These are phyloP conservation scores for Marchantia polymorpha DNA, from an alignment of 225 moss, liverwort and hornwort species.

Conservation along the genomic window DNA sequence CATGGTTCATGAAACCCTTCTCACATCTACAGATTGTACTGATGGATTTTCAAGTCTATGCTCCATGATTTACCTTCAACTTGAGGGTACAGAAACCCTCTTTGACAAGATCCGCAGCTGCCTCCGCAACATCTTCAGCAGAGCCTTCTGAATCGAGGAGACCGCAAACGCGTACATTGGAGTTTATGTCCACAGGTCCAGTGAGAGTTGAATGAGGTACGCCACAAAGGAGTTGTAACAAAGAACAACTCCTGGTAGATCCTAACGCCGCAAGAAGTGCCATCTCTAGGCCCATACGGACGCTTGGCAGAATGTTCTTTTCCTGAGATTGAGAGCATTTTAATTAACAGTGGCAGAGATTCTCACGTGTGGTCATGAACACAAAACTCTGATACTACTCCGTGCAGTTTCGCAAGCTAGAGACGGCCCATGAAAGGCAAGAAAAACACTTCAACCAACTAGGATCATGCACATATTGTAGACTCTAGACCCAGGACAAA, in stretches of 20 bases:
- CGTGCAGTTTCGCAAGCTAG: not conserved
- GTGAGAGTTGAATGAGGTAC: conserved; percentile 14
- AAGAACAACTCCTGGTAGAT: conserved; percentile 50
- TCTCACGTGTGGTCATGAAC: not conserved
- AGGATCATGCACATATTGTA: no score
- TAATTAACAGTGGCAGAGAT: not conserved
- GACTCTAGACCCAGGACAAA: no score
- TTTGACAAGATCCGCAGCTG: conserved; percentile 61
- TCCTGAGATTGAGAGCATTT: conserved; percentile 38
- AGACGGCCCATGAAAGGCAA: not conserved
- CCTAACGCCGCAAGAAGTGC: conserved; percentile 74
- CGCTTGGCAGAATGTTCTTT: conserved; percentile 61
- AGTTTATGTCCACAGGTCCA: conserved; percentile 3
- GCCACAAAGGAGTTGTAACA: conserved; percentile 65
- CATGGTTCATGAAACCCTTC: no score
- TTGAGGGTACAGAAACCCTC: conserved; percentile 86
- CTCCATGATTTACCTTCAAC: conserved; percentile 55
- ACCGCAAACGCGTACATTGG: conserved; percentile 59
- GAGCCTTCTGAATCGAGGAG: conserved; percentile 71
- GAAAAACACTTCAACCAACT: not conserved
- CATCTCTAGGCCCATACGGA: conserved; percentile 88
- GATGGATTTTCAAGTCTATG: no score
- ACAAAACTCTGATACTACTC: not conserved
- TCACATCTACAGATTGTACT: no score
- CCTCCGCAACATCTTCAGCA: conserved; percentile 53